Evolutionary conservation across 1,284 basidiomycete species (phyloP), one percentile per base, ranked within the genome.

Genomic region (Trichosporon coremiiforme): DNA sequence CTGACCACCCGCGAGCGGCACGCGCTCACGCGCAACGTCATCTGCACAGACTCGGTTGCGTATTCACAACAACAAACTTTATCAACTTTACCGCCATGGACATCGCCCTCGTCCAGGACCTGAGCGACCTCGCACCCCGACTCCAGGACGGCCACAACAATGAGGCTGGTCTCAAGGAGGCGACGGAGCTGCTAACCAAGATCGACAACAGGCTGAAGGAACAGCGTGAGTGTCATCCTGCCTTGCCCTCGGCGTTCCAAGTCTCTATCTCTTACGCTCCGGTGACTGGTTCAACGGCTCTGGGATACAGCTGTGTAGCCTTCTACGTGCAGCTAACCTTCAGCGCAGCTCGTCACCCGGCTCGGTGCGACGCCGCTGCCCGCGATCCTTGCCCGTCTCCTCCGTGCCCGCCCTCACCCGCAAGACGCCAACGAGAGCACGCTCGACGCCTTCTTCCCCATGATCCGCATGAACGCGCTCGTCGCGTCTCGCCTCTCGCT

Each of bases 391-490:
- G 50, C 50, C 8, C 50, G 50, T 2, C 50, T 53, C 20, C 50
- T 53, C 20, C 50, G 50, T 17, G 50, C 50, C 9, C 50, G 50
- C 50, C 50, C 50, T 17, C 50, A 53, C 50, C 50, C 50, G 20
- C 20, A 53, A 17, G 22, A 53, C 5, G 50, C 50, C 20, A 4
- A 20, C 20, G 50, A 53, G 50, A 22, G 20, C 20, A 53, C 50
- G 20, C 50, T 53, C 50, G 50, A 53, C 20, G 50, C 50, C 50
- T 53, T 53, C 50, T 53, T 53, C 50, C 50, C 50, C 17, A 53
- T 53, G 50, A 53, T 53, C 50, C 50, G 50, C 6, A 22, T 53
- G 50, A 53, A 53, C 50, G 50, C 50, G 50, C 50, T 53, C 2
- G 50, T 53, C 50, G 50, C 50, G 20, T 53, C 50, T 2, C 50